A percentile compares a stretch with the other conserved stretches of the same genome.
Conservation (phyloP, 2,329 filamentous ascomycete species). For the Pestalotiopsis sp. region DNA sequence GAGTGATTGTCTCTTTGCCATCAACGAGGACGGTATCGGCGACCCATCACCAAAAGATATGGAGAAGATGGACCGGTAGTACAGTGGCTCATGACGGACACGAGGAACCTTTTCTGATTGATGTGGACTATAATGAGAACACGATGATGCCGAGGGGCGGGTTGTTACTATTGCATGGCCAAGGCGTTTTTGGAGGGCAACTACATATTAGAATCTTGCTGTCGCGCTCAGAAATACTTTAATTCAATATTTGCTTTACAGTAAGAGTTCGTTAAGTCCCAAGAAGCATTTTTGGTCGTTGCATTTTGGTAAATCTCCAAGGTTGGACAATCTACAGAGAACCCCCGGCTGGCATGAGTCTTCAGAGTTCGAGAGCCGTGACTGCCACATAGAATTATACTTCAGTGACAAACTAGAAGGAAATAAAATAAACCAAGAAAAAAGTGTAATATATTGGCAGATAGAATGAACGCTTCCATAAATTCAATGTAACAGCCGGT, state of each 20-base stretch:
- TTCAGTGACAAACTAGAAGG: no score
- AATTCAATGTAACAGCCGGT: no score
- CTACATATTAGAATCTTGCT: constrained; percentile 1
- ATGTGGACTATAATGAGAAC: background rate
- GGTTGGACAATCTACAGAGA: no score
- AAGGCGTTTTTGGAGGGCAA: constrained; percentile 4
- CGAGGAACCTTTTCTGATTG: background rate
- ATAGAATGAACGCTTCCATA: no score
- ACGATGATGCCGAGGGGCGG: background rate
- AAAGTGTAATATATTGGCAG: no score
- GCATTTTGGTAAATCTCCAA: no score
- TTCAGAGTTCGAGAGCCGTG: no score
- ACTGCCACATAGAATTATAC: no score
- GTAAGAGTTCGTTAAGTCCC: background rate
- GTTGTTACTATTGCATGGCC: constrained; percentile 9
- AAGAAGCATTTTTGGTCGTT: no score
- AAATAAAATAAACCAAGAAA: no score
- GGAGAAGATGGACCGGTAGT: constrained; percentile 62
- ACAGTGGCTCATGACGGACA: background rate
- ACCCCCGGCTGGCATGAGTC: no score
- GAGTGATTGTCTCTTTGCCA: constrained; percentile 95
- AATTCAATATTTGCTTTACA: background rate
- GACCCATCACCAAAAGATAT: constrained; percentile 95
- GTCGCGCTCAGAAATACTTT: background rate
- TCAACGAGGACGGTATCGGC: constrained; percentile 94